Conservation (phyloP, 2,329 filamentous ascomycete species). For the Cercospora zeina region DNA sequence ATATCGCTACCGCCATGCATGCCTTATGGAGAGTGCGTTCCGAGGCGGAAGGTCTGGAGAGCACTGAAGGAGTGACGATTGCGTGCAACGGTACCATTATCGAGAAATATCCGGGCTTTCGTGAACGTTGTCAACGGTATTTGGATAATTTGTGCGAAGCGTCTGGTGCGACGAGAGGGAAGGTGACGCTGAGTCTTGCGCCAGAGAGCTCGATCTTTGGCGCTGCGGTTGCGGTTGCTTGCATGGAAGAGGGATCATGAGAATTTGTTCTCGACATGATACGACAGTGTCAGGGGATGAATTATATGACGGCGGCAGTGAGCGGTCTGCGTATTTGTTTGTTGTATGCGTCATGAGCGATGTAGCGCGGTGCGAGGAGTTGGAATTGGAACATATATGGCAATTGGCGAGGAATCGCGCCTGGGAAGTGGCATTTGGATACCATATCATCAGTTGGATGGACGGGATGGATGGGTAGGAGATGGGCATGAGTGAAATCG, state of each 20-base stretch:
- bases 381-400: not conserved
- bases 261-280: not conserved
- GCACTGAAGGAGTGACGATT: conserved; percentile 51
- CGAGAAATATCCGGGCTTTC: conserved; percentile 73
- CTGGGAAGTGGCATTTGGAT: not conserved
- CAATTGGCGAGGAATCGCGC: not conserved
- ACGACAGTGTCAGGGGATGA: not conserved
- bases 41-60: conserved; percentile 48
- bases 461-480: not conserved
- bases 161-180: conserved; percentile 44
- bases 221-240: conserved; percentile 64
- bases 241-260: conserved; percentile 27
- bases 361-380: not conserved
- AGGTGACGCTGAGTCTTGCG: conserved; percentile 66
- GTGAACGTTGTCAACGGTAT: conserved; percentile 61
- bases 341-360: not conserved
- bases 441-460: not conserved
- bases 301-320: not conserved
- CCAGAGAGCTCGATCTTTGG: conserved; percentile 74
- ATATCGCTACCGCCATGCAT: conserved; percentile 64
- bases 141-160: conserved; percentile 58
- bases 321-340: too few species aligned
- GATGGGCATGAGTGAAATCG: too few species aligned
- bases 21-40: conserved; percentile 59
- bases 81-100: conserved; percentile 79